Conservation (phyloP, 768 basidiomycete species). For the Podaxis sp. region DNA sequence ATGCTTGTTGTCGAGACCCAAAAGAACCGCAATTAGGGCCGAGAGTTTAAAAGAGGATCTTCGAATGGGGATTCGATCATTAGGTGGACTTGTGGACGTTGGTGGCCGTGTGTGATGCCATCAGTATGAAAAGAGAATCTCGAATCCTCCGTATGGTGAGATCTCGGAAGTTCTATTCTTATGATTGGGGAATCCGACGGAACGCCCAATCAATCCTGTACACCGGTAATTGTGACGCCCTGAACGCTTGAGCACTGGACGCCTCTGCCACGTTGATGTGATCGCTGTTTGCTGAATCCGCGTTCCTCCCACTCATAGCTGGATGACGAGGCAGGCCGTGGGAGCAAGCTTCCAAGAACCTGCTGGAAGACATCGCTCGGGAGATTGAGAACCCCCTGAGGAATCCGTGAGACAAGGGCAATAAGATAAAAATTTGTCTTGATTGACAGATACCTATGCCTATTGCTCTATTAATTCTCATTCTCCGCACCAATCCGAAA, state of each 20-base stretch:
- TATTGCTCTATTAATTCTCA: neutral
- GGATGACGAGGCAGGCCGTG: constrained; percentile 25
- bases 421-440: neutral
- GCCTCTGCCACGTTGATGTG: constrained; percentile 12
- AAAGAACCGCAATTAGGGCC: constrained; percentile 23
- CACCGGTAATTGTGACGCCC: neutral
- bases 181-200: neutral
- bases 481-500: no score
- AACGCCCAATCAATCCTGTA: neutral
- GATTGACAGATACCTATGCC: neutral
- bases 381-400: constrained; percentile 19
- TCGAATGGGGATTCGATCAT: constrained; percentile 24
- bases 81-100: constrained; percentile 7
- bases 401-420: constrained; percentile 21
- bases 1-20: constrained; percentile 24
- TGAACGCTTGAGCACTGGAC: neutral
- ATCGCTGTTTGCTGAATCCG: constrained; percentile 18
- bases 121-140: constrained; percentile 21
- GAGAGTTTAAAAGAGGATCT: constrained; percentile 39
- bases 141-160: constrained; percentile 26
- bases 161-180: constrained; percentile 22
- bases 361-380: neutral
- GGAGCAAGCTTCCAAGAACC: constrained; percentile 20
- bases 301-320: constrained; percentile 31
- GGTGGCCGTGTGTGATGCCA: constrained; percentile 5